Evolutionary conservation across 805 yeast species (phyloP), one percentile per base, ranked within the genome.

Genomic region (Sugiyamaella floridensis): DNA sequence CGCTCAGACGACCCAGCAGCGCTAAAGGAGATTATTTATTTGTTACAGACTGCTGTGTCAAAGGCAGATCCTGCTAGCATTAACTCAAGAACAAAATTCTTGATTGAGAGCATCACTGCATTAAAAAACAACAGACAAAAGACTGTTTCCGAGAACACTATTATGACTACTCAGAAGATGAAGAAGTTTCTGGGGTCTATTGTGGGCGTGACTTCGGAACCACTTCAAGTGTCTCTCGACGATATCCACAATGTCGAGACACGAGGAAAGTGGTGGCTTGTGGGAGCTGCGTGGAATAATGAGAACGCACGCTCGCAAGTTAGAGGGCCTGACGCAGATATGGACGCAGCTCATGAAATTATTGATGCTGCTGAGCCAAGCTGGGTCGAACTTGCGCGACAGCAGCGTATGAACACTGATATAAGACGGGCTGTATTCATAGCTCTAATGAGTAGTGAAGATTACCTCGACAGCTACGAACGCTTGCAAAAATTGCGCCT

Each of bases 201-300:
- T 42, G 71, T 71, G 20, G 76, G 76, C 44, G 65, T 69, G 26
- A 70, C 72, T 40, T 20, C 47, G 6, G 98, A 93, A 51, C 86
- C 99, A 1, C 75, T 93, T 22, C 89, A 86, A 59, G 98, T 93
- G 0, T 72, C 87, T 2, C 71, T 92, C 18, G 83, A 81, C 45
- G 99, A 93, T 70, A 89, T 93, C 53, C 81, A 79, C 47, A 81
- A 79, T 55, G 76, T 88, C 20, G 86, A 84, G 12, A 79, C 84
- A 0, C 81, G 82, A 58, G 99, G 99, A 53, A 93, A 92, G 69
- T 93, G 99, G 99, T 93, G 99, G 99, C 74, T 93, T 32, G 92
- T 93, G 29, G 99, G 99, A 48, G 87, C 98, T 1, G 96, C 99
- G 0, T 93, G 97, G 97, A 87, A 82, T 63, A 97, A 96, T 2